Percentiles rank a stretch among this genome's conserved stretches.
phyloP scores from a whole-genome alignment of 768 basidiomycete genomes.

The Termitomyces sp. region DNA sequence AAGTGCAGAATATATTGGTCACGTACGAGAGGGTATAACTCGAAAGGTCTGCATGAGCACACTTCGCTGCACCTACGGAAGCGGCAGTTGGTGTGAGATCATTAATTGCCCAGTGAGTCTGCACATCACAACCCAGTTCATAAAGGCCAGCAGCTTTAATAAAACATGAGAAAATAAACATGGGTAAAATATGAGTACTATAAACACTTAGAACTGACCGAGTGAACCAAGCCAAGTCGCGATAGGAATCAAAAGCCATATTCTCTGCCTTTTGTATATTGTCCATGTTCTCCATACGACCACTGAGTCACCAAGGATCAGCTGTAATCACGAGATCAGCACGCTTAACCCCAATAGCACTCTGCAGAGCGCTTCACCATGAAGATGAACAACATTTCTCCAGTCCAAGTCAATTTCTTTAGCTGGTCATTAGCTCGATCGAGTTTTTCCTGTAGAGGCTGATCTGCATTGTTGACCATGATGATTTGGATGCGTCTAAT shows the following conservation, averaged over 20 bases:
- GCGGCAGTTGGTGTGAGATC: constrained; percentile 19
- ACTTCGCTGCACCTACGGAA: constrained; percentile 19
- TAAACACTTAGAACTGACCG: constrained; percentile 9
- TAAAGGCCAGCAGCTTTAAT: constrained; percentile 21
- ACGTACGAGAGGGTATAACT: constrained; percentile 25
- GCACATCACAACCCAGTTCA: constrained; percentile 25
- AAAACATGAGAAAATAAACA: background rate
- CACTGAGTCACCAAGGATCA: constrained; percentile 25
- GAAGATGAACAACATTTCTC: constrained; percentile 26
- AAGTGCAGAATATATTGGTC: constrained; percentile 25
- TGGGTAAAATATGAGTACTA: too few relatives aligned
- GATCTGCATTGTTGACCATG: constrained; percentile 17
- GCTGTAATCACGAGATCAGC: constrained; percentile 4
- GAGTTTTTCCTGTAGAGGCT: constrained; percentile 15
- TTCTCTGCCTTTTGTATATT: constrained; percentile 14
- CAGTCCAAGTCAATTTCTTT: constrained; percentile 22
- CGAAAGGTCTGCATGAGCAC: constrained; percentile 22
- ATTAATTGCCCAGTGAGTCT: constrained; percentile 20
- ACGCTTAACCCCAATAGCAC: background rate
- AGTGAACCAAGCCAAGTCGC: constrained; percentile 23
- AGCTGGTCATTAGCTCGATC: constrained; percentile 17
- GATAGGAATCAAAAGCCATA: constrained; percentile 17
- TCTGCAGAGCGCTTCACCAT: constrained; percentile 12
- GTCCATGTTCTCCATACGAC: constrained; percentile 27
- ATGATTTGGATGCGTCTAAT: constrained; percentile 22